Evolutionary conservation across 768 basidiomycete species (phyloP).

Genomic region (Pisolithus tinctorius): DNA sequence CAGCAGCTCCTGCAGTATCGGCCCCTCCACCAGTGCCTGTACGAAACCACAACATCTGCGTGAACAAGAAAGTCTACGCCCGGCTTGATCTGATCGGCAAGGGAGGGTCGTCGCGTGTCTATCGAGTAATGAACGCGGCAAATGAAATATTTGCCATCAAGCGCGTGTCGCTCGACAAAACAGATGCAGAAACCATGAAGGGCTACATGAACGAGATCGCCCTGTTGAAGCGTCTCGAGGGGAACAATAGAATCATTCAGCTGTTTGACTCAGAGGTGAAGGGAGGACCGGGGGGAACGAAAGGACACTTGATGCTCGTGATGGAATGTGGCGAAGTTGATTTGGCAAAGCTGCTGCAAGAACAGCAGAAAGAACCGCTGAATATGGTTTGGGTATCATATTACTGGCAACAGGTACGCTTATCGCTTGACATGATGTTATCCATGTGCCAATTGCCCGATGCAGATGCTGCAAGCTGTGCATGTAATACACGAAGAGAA

Average conservation of each 20-base stretch:
- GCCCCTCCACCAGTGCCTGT: constrained; percentile 18
- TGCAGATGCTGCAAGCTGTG: constrained; percentile 96
- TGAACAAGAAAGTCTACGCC: constrained; percentile 75
- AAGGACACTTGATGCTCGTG: constrained; percentile 73
- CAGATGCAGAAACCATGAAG: constrained; percentile 81
- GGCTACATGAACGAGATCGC: constrained; percentile 97
- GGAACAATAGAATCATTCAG: constrained; percentile 88
- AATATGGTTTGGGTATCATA: constrained; percentile 94
- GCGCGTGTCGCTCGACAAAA: constrained; percentile 83
- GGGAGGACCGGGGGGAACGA: constrained; percentile 52
- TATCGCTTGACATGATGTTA: neutral
- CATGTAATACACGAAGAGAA: constrained; percentile 97
- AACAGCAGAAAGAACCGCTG: constrained; percentile 76
- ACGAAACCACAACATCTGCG: constrained; percentile 34
- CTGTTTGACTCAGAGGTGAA: constrained; percentile 88
- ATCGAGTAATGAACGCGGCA: constrained; percentile 72
- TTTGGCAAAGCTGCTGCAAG: constrained; percentile 73
- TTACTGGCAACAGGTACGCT: constrained; percentile 91
- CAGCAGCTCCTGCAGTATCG: constrained; percentile 13
- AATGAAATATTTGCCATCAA: constrained; percentile 89
- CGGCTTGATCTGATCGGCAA: constrained; percentile 87
- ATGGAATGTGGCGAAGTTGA: constrained; percentile 98
- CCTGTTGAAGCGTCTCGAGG: constrained; percentile 86
- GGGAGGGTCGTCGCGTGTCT: constrained; percentile 95
- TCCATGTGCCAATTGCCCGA: neutral